Evolutionary conservation across 371 early-diverging fungal genomes (phyloP).

Genomic region (Vairimorpha apis): DNA sequence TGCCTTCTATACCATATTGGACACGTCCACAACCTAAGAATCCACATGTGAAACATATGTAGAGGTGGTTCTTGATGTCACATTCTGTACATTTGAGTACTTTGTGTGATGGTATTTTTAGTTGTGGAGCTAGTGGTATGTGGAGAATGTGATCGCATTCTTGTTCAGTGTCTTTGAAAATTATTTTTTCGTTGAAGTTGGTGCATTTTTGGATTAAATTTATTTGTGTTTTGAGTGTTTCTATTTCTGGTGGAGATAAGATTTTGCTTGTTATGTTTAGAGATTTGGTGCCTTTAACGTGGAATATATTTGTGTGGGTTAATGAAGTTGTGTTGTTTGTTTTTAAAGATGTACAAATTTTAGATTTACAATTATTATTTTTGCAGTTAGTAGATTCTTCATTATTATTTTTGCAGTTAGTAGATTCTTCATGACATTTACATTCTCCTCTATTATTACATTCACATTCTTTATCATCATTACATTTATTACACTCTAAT

Average conservation of each 20-base stretch:
- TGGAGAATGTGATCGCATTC: constrained; percentile 20
- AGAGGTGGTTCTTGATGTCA: constrained; percentile 71
- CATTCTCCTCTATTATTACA: not conserved
- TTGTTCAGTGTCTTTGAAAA: constrained; percentile 14
- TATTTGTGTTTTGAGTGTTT: constrained; percentile 7
- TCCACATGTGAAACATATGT: constrained; percentile 68
- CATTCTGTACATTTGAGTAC: constrained; percentile 68
- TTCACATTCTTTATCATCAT: constrained; percentile 8
- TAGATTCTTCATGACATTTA: too few species aligned
- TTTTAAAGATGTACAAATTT: too few species aligned
- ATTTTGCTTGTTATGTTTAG: not conserved
- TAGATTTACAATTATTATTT: too few species aligned
- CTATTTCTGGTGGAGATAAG: constrained; percentile 4
- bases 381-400: too few species aligned
- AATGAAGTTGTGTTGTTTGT: too few species aligned
- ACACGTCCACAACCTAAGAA: constrained; percentile 68
- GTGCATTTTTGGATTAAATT: constrained; percentile 5
- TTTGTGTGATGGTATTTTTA: not conserved
- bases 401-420: too few species aligned
- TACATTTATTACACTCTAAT: too few species aligned
- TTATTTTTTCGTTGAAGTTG: constrained; percentile 23
- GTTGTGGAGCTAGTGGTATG: not conserved
- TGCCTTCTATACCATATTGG: constrained; percentile 96
- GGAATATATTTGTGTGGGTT: too few species aligned
- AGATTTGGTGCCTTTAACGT: too few species aligned